Evolutionary conservation across 345 rosid genomes (phyloP).

Genomic region (Clarkia xantiana): DNA sequence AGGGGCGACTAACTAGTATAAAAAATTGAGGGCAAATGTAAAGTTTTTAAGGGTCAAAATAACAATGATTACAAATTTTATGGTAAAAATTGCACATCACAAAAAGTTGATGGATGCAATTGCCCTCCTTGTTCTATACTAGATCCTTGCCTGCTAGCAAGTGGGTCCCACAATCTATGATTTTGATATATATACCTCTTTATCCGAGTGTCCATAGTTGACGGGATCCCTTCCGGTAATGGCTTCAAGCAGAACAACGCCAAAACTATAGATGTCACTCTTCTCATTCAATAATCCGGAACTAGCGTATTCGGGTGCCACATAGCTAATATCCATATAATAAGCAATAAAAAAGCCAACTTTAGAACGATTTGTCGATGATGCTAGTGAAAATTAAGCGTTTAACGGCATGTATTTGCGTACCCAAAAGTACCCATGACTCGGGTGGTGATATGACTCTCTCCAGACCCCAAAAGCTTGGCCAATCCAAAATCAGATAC

Average conservation of each 20-base stretch:
- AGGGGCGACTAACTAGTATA: too few relatives aligned
- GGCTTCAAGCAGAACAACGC: constrained; percentile 82
- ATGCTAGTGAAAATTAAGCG: constrained; percentile 3
- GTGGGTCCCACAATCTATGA: too few relatives aligned
- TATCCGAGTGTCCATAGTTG: constrained; percentile 77
- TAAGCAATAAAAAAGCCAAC: too few relatives aligned
- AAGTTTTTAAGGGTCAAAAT: too few relatives aligned
- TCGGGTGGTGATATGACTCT: constrained; percentile 88
- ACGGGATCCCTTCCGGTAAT: constrained; percentile 90
- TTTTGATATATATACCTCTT: constrained; percentile 39
- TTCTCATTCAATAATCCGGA: constrained; percentile 78
- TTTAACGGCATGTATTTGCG: too few relatives aligned
- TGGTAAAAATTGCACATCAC: too few relatives aligned
- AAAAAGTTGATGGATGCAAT: too few relatives aligned
- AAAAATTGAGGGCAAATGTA: too few relatives aligned
- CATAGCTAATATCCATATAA: constrained; percentile 47
- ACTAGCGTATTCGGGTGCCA: constrained; percentile 94
- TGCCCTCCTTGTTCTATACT: too few relatives aligned
- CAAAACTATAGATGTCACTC: constrained; percentile 91
- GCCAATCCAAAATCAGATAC: constrained; percentile 98
- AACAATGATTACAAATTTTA: too few relatives aligned
- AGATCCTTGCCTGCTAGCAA: too few relatives aligned
- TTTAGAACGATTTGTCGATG: background rate
- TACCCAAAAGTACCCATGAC: constrained; percentile 99
- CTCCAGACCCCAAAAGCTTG: constrained; percentile 75